Evolutionary conservation across 345 rosid genomes (phyloP).

Genomic region (Eucalyptus paniculata): DNA sequence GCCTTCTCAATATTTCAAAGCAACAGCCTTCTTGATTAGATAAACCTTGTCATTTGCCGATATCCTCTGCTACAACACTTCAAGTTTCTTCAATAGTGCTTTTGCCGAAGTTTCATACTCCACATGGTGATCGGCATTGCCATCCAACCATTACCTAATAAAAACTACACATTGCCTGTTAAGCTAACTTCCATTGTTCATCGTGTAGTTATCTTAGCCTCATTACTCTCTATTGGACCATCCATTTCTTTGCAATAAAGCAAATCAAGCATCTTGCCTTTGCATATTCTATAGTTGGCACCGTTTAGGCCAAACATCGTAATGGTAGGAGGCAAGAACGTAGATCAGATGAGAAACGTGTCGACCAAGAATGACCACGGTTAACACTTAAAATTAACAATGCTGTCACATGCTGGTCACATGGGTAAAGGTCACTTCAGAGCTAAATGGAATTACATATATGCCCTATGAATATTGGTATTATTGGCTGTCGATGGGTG

Average conservation of each 20-base stretch:
- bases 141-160: not conserved
- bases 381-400: too few species aligned
- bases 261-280: too few species aligned
- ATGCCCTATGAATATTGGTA: too few species aligned
- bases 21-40: not conserved
- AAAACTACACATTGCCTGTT: not conserved
- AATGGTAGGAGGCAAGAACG: accelerated
- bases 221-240: not conserved
- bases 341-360: too few species aligned
- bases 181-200: not conserved
- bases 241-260: not conserved
- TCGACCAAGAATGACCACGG: too few species aligned
- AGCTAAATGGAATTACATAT: too few species aligned
- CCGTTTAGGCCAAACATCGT: accelerated
- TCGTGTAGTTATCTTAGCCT: not conserved
- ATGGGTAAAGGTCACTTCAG: too few species aligned
- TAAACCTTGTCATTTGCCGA: not conserved
- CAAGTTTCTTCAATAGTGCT: not conserved
- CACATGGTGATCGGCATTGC: not conserved
- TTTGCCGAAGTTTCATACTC: not conserved
- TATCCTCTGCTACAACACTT: not conserved
- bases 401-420: accelerated
- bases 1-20: not conserved
- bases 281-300: too few species aligned
- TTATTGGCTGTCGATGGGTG: too few species aligned